These are phyloP conservation scores for Neurospora sp. DNA, from an alignment of 495 filamentous ascomycete genomes.

Conservation along the genomic window DNA sequence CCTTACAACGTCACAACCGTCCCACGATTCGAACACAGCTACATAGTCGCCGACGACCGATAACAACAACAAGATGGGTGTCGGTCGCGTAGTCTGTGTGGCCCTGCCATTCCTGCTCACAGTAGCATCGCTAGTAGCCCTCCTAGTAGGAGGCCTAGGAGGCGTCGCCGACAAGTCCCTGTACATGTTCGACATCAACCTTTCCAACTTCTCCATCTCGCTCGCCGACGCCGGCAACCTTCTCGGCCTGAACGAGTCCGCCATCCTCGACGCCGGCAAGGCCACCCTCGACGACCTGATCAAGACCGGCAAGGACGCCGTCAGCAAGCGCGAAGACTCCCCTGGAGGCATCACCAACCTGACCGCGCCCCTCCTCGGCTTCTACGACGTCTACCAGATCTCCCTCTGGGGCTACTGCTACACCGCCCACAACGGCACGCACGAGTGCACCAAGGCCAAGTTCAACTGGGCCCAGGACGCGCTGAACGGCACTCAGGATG, in stretches of 20 bases:
- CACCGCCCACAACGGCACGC: slow-evolving; percentile 33
- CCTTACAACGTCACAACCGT: not conserved
- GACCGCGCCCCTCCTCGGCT: slow-evolving; percentile 42
- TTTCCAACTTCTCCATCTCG: slow-evolving; percentile 36
- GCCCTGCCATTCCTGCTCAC: slow-evolving; percentile 69
- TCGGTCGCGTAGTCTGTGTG: slow-evolving; percentile 71
- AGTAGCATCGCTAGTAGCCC: slow-evolving; percentile 58
- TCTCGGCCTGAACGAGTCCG: slow-evolving; percentile 4
- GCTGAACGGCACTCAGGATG: slow-evolving; percentile 45
- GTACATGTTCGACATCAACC: slow-evolving; percentile 65
- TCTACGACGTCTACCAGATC: slow-evolving; percentile 73
- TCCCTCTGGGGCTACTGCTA: slow-evolving; percentile 84
- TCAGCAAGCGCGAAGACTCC: slow-evolving; percentile 3
- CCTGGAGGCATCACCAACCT: slow-evolving; percentile 25
- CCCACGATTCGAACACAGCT: not conserved
- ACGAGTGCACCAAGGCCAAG: slow-evolving; percentile 47
- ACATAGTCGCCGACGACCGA: not conserved
- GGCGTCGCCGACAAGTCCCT: slow-evolving; percentile 59
- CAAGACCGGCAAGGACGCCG: not conserved
- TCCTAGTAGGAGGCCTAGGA: slow-evolving; percentile 62
- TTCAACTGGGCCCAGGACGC: slow-evolving; percentile 69
- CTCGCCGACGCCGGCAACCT: slow-evolving; percentile 12
- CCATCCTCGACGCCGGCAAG: not conserved
- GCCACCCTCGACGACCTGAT: slow-evolving; percentile 4
- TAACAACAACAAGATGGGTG: slow-evolving; percentile 19